Conservation (phyloP, 2,329 filamentous ascomycete species). For the Ophiostoma ips region DNA sequence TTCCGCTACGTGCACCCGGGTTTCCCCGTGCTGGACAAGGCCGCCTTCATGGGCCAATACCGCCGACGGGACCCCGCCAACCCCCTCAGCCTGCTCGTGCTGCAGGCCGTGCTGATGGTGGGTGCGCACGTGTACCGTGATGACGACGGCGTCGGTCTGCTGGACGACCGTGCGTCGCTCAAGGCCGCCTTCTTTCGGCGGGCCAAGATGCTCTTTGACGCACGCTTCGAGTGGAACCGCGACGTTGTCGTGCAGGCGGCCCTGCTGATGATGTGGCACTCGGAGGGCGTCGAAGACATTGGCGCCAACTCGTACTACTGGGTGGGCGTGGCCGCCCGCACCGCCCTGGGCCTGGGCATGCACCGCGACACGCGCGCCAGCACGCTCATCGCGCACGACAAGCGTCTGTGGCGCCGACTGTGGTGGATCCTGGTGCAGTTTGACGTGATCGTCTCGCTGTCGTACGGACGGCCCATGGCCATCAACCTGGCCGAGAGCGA, state of each 20-base stretch:
- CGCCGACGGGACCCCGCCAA: conserved; percentile 51
- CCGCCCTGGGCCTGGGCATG: conserved; percentile 40
- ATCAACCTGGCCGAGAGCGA: conserved; percentile 2
- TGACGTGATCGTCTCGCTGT: conserved; percentile 4
- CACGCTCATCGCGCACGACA: conserved; percentile 19
- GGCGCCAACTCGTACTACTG: conserved; percentile 38
- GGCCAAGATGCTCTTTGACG: conserved; percentile 38
- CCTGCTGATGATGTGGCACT: conserved; percentile 40
- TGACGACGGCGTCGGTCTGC: conserved; percentile 11
- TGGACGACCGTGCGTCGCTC: conserved; percentile 12
- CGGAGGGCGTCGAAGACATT: conserved; percentile 40
- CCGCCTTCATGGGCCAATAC: conserved; percentile 69
- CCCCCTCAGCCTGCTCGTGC: conserved; percentile 70
- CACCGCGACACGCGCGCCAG: conserved; percentile 23
- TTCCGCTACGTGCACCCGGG: conserved; percentile 87
- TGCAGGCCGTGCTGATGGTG: conserved; percentile 70
- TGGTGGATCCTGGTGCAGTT: conserved; percentile 8
- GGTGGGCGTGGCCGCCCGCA: conserved; percentile 37
- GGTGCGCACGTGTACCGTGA: conserved; percentile 36
- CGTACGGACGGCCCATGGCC: conserved; percentile 1
- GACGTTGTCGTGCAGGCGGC: conserved; percentile 40
- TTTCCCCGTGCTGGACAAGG: conserved; percentile 73
- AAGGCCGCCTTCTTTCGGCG: conserved; percentile 37
- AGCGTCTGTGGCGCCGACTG: conserved; percentile 20
- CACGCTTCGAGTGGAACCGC: conserved; percentile 37